A percentile compares a stretch with the other conserved stretches of the same genome.
Evolutionary conservation across 2,329 filamentous ascomycete genomes (phyloP).

Genomic region (Fusarium sp.): DNA sequence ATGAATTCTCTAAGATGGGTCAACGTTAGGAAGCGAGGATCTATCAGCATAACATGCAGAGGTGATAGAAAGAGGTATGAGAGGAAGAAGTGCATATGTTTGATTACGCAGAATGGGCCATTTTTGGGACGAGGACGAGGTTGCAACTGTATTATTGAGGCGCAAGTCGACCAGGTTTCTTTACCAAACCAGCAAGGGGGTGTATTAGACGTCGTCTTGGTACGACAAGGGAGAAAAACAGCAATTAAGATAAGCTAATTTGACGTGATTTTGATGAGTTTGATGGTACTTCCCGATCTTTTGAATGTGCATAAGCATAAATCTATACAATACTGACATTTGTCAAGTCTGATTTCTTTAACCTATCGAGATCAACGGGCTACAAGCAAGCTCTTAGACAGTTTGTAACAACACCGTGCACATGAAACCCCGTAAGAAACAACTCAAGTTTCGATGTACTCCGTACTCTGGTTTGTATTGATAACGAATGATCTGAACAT

Average conservation of each 20-base stretch:
- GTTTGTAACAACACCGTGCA: not conserved
- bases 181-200: constrained; percentile 9
- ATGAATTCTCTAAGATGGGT: constrained; percentile 72
- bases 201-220: constrained; percentile 14
- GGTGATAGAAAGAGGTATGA: not conserved
- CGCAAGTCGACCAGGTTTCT: constrained; percentile 29
- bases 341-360: not conserved
- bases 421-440: not conserved
- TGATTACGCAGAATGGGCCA: constrained; percentile 26
- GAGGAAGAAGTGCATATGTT: constrained; percentile 11
- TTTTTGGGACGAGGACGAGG: constrained; percentile 13
- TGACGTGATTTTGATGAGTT: constrained; percentile 20
- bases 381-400: not conserved
- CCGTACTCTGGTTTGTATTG: not conserved
- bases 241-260: constrained; percentile 31
- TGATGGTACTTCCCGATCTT: not conserved
- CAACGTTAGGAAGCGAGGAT: constrained; percentile 38
- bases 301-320: not conserved
- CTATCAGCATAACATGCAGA: not conserved
- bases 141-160: constrained; percentile 30
- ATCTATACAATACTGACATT: too few species aligned
- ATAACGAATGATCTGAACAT: not conserved
- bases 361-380: not conserved
- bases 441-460: not conserved
- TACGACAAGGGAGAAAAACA: constrained; percentile 4